Conservation (phyloP, 345 rosid species). For the Moricandia arvensis region DNA sequence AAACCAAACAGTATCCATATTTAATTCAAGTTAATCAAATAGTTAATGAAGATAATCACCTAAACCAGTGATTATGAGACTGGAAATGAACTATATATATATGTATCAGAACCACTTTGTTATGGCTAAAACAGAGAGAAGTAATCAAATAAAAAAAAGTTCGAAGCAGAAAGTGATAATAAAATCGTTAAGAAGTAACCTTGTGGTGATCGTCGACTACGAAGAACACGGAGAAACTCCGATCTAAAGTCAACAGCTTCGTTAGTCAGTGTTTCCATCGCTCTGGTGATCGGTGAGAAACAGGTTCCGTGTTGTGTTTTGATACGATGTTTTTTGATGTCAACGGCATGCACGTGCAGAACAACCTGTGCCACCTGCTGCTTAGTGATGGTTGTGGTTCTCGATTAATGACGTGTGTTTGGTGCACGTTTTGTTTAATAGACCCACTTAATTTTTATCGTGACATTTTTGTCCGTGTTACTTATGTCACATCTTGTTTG, state of each 20-base stretch:
- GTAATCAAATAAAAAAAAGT: neutral
- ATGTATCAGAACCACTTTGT: neutral
- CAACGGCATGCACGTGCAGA: slow-evolving; percentile 5
- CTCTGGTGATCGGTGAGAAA: slow-evolving; percentile 4
- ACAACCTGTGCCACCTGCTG: neutral
- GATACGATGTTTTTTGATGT: neutral
- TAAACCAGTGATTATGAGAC: slow-evolving; percentile 8
- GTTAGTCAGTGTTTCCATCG: slow-evolving; percentile 22
- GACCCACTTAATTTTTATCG: neutral
- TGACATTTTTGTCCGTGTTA: neutral
- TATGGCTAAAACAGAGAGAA: neutral
- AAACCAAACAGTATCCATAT: neutral
- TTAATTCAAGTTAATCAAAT: neutral
- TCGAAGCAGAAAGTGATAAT: neutral
- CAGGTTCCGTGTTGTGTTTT: slow-evolving; percentile 14
- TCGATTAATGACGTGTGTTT: neutral
- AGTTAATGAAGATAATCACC: neutral
- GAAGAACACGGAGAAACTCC: slow-evolving; percentile 56
- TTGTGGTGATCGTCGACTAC: slow-evolving; percentile 47
- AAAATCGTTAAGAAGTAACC: slow-evolving; percentile 35
- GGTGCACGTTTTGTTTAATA: neutral
- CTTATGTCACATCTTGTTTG: neutral
- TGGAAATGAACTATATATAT: neutral
- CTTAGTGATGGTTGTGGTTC: neutral
- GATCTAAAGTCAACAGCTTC: slow-evolving; percentile 44